phyloP scores from a whole-genome alignment of 768 basidiomycete species.

The Leccinum broughii region DNA sequence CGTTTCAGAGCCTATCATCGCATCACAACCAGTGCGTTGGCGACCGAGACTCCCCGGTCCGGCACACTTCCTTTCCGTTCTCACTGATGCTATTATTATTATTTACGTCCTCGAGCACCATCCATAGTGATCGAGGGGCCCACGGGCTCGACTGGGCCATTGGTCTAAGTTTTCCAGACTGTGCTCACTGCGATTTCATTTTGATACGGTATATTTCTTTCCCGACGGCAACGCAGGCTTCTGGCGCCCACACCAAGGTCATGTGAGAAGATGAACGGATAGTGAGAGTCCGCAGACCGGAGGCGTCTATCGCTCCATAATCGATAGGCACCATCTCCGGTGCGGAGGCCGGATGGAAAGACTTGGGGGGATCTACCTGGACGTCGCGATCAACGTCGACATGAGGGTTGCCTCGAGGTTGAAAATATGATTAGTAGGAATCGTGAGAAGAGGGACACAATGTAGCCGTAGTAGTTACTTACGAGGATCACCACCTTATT shows the following conservation, averaged over 20 bases:
- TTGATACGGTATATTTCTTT: conserved; percentile 4
- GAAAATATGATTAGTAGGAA: conserved; percentile 1
- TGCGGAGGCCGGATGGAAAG: conserved; percentile 6
- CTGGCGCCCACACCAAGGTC: conserved; percentile 5
- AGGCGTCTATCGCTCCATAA: background rate
- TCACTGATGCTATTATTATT: background rate
- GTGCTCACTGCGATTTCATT: conserved; percentile 4
- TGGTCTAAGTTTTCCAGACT: background rate
- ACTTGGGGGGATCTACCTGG: conserved; percentile 4
- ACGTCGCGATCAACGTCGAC: conserved; percentile 12
- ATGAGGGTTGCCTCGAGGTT: conserved; percentile 28
- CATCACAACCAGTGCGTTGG: conserved; percentile 22
- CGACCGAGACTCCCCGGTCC: conserved; percentile 13
- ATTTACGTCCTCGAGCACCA: too few relatives aligned
- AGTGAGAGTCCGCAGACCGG: background rate
- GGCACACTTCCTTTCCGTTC: background rate
- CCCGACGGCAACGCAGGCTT: conserved; percentile 4
- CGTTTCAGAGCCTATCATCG: conserved; percentile 3
- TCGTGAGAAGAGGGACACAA: conserved; percentile 22
- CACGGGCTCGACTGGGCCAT: background rate
- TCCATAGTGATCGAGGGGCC: too few relatives aligned
- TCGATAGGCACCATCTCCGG: conserved; percentile 21
- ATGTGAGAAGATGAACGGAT: conserved; percentile 8
- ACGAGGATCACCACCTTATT: conserved; percentile 30
- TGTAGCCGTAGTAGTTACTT: conserved; percentile 10